Conservation (phyloP, 768 basidiomycete genomes). For the Amanita phalloides region DNA sequence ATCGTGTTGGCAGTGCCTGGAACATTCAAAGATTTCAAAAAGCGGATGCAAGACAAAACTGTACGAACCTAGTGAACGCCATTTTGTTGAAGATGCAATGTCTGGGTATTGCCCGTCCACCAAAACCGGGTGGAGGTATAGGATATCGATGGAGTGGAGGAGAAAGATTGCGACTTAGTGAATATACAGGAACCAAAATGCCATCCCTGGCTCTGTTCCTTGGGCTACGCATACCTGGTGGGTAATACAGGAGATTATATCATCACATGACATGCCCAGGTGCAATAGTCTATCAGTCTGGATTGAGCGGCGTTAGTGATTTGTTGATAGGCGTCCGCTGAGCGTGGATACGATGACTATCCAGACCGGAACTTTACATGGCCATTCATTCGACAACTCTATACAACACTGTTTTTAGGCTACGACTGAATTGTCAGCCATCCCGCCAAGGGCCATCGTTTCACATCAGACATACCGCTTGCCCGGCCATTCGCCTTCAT, state of each 20-base stretch:
- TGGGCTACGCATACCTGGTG: slow-evolving; percentile 4
- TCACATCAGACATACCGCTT: not conserved
- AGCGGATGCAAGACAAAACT: not conserved
- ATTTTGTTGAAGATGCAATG: not conserved
- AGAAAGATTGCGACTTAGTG: not conserved
- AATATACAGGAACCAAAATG: not conserved
- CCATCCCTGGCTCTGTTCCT: not conserved
- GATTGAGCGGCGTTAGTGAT: not conserved
- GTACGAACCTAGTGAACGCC: not conserved
- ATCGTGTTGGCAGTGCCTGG: not conserved
- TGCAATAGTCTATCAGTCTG: not conserved
- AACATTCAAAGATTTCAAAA: not conserved
- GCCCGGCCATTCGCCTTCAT: slow-evolving; percentile 49
- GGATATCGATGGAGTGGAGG: not conserved
- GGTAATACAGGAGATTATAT: not conserved
- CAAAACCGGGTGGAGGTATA: not conserved
- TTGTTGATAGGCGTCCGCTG: too few species aligned
- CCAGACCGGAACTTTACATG: not conserved
- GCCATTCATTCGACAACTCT: not conserved
- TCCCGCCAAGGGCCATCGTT: not conserved
- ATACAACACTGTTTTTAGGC: not conserved
- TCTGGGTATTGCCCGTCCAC: not conserved
- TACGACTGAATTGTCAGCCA: not conserved
- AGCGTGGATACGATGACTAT: too few species aligned
- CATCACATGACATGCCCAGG: not conserved